These are phyloP conservation scores for Rhodotorula glutinis DNA, from an alignment of 1,284 basidiomycete genomes.

Conservation along the genomic window DNA sequence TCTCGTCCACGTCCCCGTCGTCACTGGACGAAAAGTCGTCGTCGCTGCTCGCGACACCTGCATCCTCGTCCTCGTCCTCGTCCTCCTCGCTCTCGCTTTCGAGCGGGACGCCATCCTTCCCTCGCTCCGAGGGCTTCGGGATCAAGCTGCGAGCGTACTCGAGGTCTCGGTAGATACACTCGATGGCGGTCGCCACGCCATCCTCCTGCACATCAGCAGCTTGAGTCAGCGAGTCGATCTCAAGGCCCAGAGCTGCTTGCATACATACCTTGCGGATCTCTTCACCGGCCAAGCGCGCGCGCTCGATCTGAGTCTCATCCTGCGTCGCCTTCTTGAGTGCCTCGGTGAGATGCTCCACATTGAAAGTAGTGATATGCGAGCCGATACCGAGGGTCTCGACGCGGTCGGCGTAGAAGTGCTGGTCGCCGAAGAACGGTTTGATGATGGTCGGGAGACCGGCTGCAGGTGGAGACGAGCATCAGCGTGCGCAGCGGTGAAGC, in stretches of 20 bases:
- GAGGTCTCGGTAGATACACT: constrained; percentile 86
- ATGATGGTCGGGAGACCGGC: constrained; percentile 94
- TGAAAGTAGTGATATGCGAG: constrained; percentile 66
- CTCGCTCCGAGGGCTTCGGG: constrained; percentile 9
- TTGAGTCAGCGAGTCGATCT: not conserved
- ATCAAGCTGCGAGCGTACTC: constrained; percentile 41
- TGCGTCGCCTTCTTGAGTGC: constrained; percentile 79
- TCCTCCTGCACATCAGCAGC: constrained; percentile 62
- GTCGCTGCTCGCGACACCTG: not conserved
- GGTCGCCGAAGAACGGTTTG: constrained; percentile 92
- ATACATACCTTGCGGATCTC: constrained; percentile 65
- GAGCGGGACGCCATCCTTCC: constrained; percentile 8
- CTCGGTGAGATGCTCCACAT: constrained; percentile 68
- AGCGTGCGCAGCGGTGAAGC: not conserved
- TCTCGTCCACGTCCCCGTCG: not conserved
- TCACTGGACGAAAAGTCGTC: not conserved
- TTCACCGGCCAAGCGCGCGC: constrained; percentile 77
- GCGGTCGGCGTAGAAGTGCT: constrained; percentile 94
- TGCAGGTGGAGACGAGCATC: constrained; percentile 41
- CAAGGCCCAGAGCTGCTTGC: no score
- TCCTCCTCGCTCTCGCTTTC: not conserved
- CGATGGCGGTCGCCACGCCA: constrained; percentile 80
- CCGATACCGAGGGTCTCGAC: constrained; percentile 91
- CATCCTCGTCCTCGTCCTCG: not conserved
- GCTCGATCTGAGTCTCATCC: constrained; percentile 78